These are phyloP conservation scores for Colletotrichum orbiculare DNA, from an alignment of 2,329 filamentous ascomycete species.

Conservation along the genomic window DNA sequence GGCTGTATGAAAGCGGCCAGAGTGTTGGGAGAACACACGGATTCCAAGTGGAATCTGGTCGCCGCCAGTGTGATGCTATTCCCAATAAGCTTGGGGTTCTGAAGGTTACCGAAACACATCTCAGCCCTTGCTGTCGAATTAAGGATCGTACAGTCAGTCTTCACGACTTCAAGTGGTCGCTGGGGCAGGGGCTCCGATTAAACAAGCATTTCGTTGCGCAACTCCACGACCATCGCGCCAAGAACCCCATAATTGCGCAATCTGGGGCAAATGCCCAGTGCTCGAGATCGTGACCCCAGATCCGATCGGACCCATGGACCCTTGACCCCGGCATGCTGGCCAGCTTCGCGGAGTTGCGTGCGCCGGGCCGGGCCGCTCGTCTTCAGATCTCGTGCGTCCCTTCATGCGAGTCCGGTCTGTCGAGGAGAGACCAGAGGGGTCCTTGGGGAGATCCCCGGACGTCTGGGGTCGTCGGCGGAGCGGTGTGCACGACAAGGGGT, in stretches of 20 bases:
- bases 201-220: neutral
- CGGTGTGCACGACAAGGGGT: neutral
- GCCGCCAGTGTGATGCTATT: no score
- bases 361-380: conserved; percentile 26
- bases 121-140: no score
- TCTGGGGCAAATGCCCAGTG: conserved; percentile 16
- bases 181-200: neutral
- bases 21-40: no score
- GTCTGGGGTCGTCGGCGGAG: neutral
- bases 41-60: no score
- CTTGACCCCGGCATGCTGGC: neutral
- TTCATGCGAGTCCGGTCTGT: neutral
- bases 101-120: no score
- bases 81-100: no score
- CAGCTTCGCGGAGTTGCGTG: neutral
- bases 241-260: conserved; percentile 30
- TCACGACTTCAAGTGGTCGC: neutral
- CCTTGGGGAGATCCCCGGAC: neutral
- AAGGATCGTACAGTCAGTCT: neutral
- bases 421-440: neutral
- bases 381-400: neutral
- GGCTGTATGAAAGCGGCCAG: no score
- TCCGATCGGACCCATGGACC: conserved; percentile 20
- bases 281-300: conserved; percentile 20
- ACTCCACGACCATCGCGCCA: conserved; percentile 5